Base-by-base conservation (phyloP, 768 basidiomycete genomes). In the Xerocomellus intermedius region DNA sequence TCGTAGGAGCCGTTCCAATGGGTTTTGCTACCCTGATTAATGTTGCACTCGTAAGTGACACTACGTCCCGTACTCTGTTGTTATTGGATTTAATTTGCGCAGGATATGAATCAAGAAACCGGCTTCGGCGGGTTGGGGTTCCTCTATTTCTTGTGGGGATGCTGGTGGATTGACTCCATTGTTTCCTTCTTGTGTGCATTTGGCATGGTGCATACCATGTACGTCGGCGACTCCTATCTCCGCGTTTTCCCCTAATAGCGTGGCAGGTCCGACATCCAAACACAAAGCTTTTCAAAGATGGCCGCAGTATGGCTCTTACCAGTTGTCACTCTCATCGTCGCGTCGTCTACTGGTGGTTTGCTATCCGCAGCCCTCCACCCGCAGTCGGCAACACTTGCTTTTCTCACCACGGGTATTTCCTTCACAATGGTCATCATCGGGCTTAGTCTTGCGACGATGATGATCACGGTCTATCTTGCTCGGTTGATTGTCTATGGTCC, bases 201-300 rank as follows among this genome's bases (percentile, higher is more conserved):
- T 39, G 81, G 80, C 17, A 75, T 81, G 74, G 53, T 82, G 7
- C 75, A 80, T 60, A 65, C 71, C 4, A 82, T 82, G 82, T 80
- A 50, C 38, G 60, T 46, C 21, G 19, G 22, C 3, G 2, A 33
- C 24, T 8, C 8, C 9, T 21, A 14, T 53, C 4, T 30, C 10
- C 6, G 1, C 3, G 1, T 26, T 35, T n/a, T 42, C 12, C 9
- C 26, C 56, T 58, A n/a, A 68, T n/a, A 5, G 30, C 19, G 4
- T n/a, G 33, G 28, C 54, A 80, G 79, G 79, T 77, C 79, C 37
- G 73, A 66, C 28, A 55, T 71, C 4, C 80, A 81, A 38, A 66
- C 69, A 13, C 79, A 82, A 39, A 61, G 69, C 1, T 47, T 76
- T 38, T 62, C 74, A 22, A 71, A 70, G 16, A 72, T 81, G 65